These are phyloP conservation scores for Lablab purpureus DNA, from an alignment of 306 rosid genomes.

Conservation along the genomic window DNA sequence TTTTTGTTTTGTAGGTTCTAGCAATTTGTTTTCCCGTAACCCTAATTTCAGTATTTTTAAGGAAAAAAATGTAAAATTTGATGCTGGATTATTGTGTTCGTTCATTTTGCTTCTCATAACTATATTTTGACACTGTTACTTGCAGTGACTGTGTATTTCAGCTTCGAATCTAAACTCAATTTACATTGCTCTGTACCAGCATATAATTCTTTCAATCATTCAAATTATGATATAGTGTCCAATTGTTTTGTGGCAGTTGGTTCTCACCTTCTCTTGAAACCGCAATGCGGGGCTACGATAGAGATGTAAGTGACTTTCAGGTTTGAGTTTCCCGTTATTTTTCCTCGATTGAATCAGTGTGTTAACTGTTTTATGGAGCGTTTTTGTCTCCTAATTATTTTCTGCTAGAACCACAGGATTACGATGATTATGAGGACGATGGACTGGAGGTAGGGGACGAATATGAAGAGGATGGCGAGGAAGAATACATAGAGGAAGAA, in stretches of 20 bases:
- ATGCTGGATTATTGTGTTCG: constrained; percentile 2
- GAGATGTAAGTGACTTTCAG: constrained; percentile 54
- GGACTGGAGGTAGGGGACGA: constrained; percentile 40
- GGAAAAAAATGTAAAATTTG: too few species aligned
- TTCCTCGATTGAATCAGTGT: background rate
- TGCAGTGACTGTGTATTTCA: constrained; percentile 29
- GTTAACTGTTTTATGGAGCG: background rate
- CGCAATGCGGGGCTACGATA: constrained; percentile 66
- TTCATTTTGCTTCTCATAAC: background rate
- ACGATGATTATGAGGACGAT: constrained; percentile 55
- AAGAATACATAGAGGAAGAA: constrained; percentile 54
- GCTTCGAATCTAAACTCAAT: constrained; percentile 22
- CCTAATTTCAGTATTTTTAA: background rate
- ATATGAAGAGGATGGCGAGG: constrained; percentile 62
- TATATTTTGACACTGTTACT: constrained; percentile 40
- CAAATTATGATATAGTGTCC: constrained; percentile 19
- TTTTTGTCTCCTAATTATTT: background rate
- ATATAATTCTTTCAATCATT: constrained; percentile 2
- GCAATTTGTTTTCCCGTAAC: background rate
- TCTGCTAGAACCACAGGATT: constrained; percentile 49
- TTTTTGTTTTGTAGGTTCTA: background rate
- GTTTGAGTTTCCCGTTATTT: background rate
- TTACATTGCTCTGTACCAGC: constrained; percentile 26
- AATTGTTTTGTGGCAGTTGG: constrained; percentile 37
- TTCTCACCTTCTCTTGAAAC: constrained; percentile 6